Conservation (phyloP, 306 rosid genomes). For the Elaeagnus macrophylla region DNA sequence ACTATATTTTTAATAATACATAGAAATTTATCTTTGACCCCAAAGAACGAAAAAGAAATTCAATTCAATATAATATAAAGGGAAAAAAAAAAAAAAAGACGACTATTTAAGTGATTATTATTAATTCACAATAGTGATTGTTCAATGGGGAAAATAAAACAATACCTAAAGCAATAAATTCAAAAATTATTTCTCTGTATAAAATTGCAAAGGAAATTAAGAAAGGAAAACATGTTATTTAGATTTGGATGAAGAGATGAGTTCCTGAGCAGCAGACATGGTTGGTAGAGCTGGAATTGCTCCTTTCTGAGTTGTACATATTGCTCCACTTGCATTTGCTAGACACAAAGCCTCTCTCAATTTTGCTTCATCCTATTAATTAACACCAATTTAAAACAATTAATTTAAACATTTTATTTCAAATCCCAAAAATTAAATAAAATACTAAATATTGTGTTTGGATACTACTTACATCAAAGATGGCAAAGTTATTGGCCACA, state of each 20-base stretch:
- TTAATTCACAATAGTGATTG: too few relatives aligned
- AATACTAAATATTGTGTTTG: neutral
- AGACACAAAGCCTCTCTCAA: constrained; percentile 42
- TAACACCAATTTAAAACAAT: constrained; percentile 3
- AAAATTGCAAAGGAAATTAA: too few relatives aligned
- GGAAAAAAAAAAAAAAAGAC: too few relatives aligned
- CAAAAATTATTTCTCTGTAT: too few relatives aligned
- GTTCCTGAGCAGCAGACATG: constrained; percentile 19
- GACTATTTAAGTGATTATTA: too few relatives aligned
- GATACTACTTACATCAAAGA: constrained; percentile 31
- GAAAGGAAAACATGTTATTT: too few relatives aligned
- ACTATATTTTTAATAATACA: too few relatives aligned
- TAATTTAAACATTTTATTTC: neutral
- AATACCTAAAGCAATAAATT: too few relatives aligned
- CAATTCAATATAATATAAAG: too few relatives aligned
- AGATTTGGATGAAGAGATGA: constrained; percentile 28
- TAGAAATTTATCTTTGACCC: too few relatives aligned
- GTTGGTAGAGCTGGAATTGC: constrained; percentile 75
- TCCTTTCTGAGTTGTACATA: constrained; percentile 51
- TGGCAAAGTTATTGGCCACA: constrained; percentile 31
- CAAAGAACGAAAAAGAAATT: too few relatives aligned
- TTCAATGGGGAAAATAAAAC: too few relatives aligned
- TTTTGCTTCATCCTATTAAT: constrained; percentile 38
- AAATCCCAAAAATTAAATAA: neutral
- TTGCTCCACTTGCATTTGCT: constrained; percentile 67